Percentiles rank a stretch among this genome's conserved stretches.
Evolutionary conservation across 768 basidiomycete genomes (phyloP).

Genomic region (Termitomyces sp.): DNA sequence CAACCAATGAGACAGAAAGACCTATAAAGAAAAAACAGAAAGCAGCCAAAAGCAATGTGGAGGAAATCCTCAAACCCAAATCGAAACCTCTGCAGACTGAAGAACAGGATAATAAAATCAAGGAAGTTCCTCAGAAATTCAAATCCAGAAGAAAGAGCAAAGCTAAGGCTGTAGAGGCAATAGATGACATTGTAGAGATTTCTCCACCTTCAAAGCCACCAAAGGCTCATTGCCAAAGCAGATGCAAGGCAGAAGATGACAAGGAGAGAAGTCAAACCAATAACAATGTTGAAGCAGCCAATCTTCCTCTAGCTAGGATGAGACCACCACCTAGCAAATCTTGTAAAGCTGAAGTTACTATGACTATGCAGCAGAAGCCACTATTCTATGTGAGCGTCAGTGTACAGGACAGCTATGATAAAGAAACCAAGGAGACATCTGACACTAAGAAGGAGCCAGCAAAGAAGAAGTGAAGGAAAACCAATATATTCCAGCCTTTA

Average conservation of each 20-base stretch:
- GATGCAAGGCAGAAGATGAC: conserved; percentile 22
- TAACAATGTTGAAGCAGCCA: too few species aligned
- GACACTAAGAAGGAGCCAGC: conserved; percentile 19
- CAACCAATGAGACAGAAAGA: too few species aligned
- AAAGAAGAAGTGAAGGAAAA: conserved; percentile 70
- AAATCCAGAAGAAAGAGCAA: conserved; percentile 30
- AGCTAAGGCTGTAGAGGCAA: too few species aligned
- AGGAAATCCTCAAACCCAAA: too few species aligned
- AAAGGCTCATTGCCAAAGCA: conserved; percentile 18
- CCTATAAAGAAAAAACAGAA: too few species aligned
- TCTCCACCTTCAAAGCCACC: not conserved
- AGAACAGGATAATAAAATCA: conserved; percentile 13
- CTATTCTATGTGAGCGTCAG: conserved; percentile 15
- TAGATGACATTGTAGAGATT: too few species aligned
- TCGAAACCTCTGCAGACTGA: too few species aligned
- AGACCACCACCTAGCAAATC: conserved; percentile 13
- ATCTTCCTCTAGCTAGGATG: conserved; percentile 12
- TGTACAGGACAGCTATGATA: conserved; percentile 2
- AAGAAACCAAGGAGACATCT: too few species aligned
- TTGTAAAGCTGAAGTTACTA: not conserved
- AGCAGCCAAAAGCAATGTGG: too few species aligned
- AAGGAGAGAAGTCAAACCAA: too few species aligned
- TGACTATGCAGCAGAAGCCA: conserved; percentile 8
- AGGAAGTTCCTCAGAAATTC: conserved; percentile 15
- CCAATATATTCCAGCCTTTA: too few species aligned